Base-by-base conservation (phyloP, 2,329 filamentous ascomycete species). In the Colletotrichum lini region DNA sequence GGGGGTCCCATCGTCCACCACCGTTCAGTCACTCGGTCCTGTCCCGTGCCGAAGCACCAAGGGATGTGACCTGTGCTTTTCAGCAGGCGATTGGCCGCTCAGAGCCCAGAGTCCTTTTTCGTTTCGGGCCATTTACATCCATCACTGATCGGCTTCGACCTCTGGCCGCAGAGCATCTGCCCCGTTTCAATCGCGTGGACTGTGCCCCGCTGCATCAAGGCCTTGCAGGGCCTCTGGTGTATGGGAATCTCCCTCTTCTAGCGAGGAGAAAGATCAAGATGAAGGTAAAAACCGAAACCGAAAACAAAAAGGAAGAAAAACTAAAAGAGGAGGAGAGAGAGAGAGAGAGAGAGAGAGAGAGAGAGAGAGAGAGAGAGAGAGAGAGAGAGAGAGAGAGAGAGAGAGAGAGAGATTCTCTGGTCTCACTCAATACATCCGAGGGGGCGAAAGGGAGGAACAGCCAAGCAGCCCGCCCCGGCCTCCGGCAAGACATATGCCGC, bases 141-240 rank as follows among this genome's bases (percentile, higher is more conserved):
- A 30, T 30, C 40, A n/a, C 62, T n/a, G 23, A 67, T 70, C 67
- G 68, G 68, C n/a, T 50, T 47, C 30, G 45, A 23, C 40, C 15
- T 10, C 42, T 49, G 56, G 63, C 49, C 64, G 68, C 68, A 62
- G 62, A 56, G 64, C 26, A 35, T 68, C 53, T 40, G n/a, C 49
- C 68, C 68, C 49, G 57, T 70, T 70, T 70, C 64, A 63, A 70
- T 57, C 64, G 35, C 44, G 50, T 70, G 68, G 64, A 67, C 68
- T 50, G 68, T 70, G 64, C 61, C 16, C 35, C 3, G 21, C 18
- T 50, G 56, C 45, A 21, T 61, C 47, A 45, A 26, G 45, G 42
- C 49, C 45, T 23, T 8, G 4, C 8, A 21, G n/a, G 13, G 8
- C 30, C 30, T 30, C 30, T 30, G 30, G 4, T 30, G 30, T 30